Conservation (phyloP, 2,329 filamentous ascomycete species). For the Colletotrichum camelliae region DNA sequence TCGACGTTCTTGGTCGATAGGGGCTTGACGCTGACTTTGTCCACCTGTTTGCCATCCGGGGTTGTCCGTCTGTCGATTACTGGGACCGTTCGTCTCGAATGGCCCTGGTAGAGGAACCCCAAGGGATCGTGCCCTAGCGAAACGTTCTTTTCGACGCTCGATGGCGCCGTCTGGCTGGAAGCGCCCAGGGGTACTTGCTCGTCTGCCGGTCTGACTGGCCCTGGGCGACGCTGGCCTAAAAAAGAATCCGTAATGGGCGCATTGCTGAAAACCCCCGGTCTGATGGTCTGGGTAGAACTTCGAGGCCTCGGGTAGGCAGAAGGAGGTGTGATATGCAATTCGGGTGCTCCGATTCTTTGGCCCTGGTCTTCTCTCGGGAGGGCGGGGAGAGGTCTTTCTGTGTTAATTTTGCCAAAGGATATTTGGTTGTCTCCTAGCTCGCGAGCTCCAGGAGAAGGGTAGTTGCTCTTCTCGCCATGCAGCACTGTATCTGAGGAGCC, state of each 20-base stretch:
- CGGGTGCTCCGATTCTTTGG: neutral
- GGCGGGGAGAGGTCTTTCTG: neutral
- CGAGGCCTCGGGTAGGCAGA: neutral
- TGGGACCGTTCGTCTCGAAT: neutral
- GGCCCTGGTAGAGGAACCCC: neutral
- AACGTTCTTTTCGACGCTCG: neutral
- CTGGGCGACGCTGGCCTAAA: slow-evolving; percentile 19
- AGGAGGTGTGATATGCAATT: neutral
- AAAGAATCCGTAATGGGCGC: slow-evolving; percentile 18
- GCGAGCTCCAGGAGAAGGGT: neutral
- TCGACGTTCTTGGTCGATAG: neutral
- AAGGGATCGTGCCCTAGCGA: neutral
- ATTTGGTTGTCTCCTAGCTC: neutral
- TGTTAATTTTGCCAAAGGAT: neutral
- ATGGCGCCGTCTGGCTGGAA: neutral
- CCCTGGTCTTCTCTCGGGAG: neutral
- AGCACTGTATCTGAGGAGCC: slow-evolving; percentile 44
- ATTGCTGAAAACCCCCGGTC: neutral
- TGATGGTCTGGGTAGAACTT: neutral
- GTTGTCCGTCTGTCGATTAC: neutral
- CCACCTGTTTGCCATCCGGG: neutral
- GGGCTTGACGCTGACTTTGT: neutral
- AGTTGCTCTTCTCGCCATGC: slow-evolving; percentile 34
- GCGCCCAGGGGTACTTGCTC: neutral
- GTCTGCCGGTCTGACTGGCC: neutral